These are phyloP conservation scores for Chenopodium album DNA, from an alignment of 148 eudicot genomes.

Conservation along the genomic window DNA sequence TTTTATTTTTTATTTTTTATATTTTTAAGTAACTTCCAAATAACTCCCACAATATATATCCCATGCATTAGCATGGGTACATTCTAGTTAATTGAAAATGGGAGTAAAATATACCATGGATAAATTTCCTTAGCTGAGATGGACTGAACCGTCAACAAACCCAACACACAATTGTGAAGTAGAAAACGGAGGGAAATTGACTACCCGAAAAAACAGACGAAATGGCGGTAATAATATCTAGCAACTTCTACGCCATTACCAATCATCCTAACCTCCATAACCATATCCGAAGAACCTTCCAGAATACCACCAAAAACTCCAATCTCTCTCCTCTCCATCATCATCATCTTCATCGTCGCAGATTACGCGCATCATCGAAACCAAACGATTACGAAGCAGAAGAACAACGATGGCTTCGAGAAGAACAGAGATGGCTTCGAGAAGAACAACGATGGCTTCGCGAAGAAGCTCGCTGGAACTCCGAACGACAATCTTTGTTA, in stretches of 20 bases:
- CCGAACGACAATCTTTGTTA: constrained; percentile 61
- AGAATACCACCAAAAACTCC: background rate
- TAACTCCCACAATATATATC: no score
- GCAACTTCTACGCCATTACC: constrained; percentile 6
- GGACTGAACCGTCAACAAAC: no score
- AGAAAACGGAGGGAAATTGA: no score
- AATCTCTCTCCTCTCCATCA: background rate
- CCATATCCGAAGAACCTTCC: background rate
- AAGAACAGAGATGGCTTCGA: constrained; percentile 88
- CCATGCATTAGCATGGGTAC: no score
- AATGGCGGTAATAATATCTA: constrained; percentile 24
- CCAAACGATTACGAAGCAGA: constrained; percentile 24
- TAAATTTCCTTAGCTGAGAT: no score
- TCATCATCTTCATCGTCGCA: background rate
- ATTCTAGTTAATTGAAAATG: no score
- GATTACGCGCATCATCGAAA: constrained; percentile 13
- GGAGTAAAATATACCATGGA: no score
- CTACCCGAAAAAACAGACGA: background rate
- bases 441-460: constrained; percentile 96
- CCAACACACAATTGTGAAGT: no score
- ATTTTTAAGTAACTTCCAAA: no score
- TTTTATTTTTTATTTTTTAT: no score
- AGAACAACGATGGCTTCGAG: constrained; percentile 82
- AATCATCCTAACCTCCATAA: background rate
- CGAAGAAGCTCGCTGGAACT: constrained; percentile 70